phyloP scores from a whole-genome alignment of 1,139 yeast genomes.

The Taphrina wiesneri region DNA sequence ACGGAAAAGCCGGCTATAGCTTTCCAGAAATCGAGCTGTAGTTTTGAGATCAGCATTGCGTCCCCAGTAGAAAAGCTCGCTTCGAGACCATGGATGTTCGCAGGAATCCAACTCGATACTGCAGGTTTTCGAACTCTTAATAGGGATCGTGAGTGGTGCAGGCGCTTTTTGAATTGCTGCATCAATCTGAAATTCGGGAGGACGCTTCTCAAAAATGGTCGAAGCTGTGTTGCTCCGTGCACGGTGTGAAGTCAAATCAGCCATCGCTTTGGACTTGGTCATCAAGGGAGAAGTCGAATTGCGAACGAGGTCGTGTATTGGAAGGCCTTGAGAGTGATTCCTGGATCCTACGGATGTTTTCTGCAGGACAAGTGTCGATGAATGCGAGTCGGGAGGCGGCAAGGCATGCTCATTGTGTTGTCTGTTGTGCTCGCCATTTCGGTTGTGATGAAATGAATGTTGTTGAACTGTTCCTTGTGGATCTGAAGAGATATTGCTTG shows the following conservation, averaged over 20 bases:
- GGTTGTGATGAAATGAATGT: no score
- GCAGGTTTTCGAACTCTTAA: neutral
- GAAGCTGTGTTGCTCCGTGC: conserved; percentile 1
- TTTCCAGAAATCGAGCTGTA: conserved; percentile 55
- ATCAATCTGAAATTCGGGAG: neutral
- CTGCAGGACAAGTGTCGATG: neutral
- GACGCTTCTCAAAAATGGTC: neutral
- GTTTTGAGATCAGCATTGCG: conserved; percentile 43
- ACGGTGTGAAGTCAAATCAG: neutral
- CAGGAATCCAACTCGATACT: conserved; percentile 49
- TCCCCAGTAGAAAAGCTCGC: conserved; percentile 57
- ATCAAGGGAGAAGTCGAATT: neutral
- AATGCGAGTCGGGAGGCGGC: neutral
- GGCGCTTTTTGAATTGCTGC: no score
- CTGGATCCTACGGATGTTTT: neutral
- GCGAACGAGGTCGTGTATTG: neutral
- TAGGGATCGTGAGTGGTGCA: neutral
- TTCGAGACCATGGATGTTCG: conserved; percentile 54
- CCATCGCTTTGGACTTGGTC: neutral
- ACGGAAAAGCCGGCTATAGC: conserved; percentile 56
- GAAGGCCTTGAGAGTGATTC: neutral
- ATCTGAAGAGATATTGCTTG: no score
- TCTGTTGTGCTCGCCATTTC: neutral
- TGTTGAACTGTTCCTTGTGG: no score
- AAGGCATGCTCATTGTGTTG: neutral